Evolutionary conservation across 441 rosid species (phyloP).

Genomic region (Erodium texanum): DNA sequence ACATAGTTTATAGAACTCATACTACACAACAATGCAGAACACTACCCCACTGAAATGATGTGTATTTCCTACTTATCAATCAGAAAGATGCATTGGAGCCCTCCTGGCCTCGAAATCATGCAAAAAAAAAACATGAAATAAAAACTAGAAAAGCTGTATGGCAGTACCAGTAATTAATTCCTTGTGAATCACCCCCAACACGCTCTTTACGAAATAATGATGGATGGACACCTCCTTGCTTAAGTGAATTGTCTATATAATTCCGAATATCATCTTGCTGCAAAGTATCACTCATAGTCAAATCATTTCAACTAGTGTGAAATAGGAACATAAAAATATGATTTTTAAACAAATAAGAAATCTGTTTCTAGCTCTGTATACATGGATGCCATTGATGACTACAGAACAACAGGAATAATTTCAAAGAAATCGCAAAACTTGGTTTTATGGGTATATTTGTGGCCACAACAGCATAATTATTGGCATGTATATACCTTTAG

Average conservation of each 20-base stretch:
- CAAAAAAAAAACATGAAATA: conserved; percentile 5
- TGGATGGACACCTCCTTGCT: conserved; percentile 64
- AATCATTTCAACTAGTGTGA: not conserved
- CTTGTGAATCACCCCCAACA: conserved; percentile 89
- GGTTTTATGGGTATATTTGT: not conserved
- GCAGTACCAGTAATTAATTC: conserved; percentile 80
- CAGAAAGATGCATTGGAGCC: not conserved
- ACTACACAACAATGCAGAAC: conserved; percentile 14
- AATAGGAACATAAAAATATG: not conserved
- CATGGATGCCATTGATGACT: not conserved
- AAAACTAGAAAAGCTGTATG: not conserved
- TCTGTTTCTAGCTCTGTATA: not conserved
- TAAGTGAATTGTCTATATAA: conserved; percentile 80
- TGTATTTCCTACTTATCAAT: not conserved
- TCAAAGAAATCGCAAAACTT: not conserved
- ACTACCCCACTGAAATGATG: not conserved
- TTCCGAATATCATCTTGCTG: conserved; percentile 96
- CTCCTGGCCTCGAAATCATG: not conserved
- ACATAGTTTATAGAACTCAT: not conserved
- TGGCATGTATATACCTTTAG: not conserved
- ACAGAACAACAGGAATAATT: not conserved
- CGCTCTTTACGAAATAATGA: conserved; percentile 87
- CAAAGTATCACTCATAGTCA: conserved; percentile 16
- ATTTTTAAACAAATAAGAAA: not conserved
- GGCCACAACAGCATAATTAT: not conserved